Conservation (phyloP, 441 rosid species). For the Iberis amara region DNA sequence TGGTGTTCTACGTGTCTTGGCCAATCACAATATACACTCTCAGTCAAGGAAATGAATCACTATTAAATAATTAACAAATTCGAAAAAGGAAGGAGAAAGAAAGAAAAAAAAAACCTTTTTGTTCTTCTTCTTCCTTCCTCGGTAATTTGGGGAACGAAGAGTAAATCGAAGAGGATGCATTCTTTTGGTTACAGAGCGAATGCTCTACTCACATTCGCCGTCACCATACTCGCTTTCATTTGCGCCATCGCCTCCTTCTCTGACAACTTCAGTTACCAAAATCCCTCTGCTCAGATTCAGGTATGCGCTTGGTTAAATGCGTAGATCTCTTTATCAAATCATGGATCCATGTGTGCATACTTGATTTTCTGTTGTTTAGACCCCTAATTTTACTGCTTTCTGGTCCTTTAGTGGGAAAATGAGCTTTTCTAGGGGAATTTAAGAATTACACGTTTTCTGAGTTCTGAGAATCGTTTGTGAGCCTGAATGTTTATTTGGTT, state of each 20-base stretch:
- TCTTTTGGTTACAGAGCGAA: slow-evolving; percentile 75
- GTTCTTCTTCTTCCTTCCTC: not conserved
- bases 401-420: not conserved
- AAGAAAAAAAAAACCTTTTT: not conserved
- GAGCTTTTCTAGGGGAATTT: not conserved
- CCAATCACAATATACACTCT: slow-evolving; percentile 10
- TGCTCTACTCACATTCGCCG: slow-evolving; percentile 63
- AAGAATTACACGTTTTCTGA: not conserved
- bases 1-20: slow-evolving; percentile 12
- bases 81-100: not conserved
- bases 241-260: slow-evolving; percentile 73
- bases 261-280: slow-evolving; percentile 61
- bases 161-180: slow-evolving; percentile 46
- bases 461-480: not conserved
- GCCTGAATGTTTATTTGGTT: not conserved
- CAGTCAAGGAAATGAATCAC: not conserved
- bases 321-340: slow-evolving; percentile 2
- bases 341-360: slow-evolving; percentile 4
- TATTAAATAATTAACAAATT: not conserved
- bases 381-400: slow-evolving; percentile 1
- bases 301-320: not conserved
- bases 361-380: not conserved
- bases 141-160: not conserved
- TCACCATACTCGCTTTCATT: slow-evolving; percentile 67
- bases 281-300: slow-evolving; percentile 74